Base-by-base conservation (phyloP, 2,329 filamentous ascomycete species). In the Fusarium proliferatum region DNA sequence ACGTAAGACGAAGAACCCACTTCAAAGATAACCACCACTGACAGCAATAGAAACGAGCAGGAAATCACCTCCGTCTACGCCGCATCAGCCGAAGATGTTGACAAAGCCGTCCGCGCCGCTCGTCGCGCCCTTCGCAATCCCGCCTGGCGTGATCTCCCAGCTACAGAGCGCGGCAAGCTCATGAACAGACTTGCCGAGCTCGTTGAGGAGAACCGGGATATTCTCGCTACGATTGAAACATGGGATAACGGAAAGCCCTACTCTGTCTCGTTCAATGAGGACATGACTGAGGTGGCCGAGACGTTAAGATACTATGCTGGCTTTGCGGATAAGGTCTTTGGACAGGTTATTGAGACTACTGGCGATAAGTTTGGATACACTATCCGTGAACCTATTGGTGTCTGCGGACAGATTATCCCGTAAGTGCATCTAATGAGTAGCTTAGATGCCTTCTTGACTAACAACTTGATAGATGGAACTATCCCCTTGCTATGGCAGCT, bases 191-290 rank as follows among this genome's bases (percentile, higher is more conserved):
- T 96, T 19, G 91, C 92, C 16, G 88, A 93, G 57, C 84, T 96
- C 33, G 85, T 95, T 28, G 91, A 93, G 71, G 80, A 90, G 78
- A 86, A 96, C 79, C 86, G 85, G 34, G 84, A 85, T 42, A 61
- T 76, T 1, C 78, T 87, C 8, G 85, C 85, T 9, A 86, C 85
- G 3, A 81, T 87, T 11, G 94, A 97, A 82, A 93, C 94, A 0
- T 96, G 93, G 93, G 94, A 96, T 79, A 95, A 95, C 76, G 94
- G 92, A 80, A 82, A 82, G 65, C 91, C 92, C 3, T 94, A 93
- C 81, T 81, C 82, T 4, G 90, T 91, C 17, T 86, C 93, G 0
- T 79, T 91, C n/a, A 86, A 86, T 46, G 92, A 92, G 58, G 93
- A 95, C 77, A 73, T 95, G 10, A 84, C 80, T 2, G 82, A 85